These are phyloP conservation scores for Albatrellus sp. DNA, from an alignment of 1,284 basidiomycete genomes.

Conservation along the genomic window DNA sequence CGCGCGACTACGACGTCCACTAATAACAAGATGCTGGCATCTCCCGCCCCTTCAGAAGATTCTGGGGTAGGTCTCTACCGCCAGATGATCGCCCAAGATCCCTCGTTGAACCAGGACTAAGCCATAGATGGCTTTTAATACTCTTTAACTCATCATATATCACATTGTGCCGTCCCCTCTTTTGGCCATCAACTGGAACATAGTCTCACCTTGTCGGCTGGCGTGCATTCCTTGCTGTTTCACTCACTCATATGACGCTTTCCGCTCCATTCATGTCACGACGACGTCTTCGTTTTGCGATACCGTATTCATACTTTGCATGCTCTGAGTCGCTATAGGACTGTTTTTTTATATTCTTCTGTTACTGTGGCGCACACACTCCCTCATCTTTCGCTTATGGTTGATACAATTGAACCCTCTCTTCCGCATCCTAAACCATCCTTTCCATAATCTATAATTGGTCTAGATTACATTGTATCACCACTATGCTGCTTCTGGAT, in stretches of 20 bases:
- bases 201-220: constrained; percentile 7
- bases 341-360: neutral
- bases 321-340: constrained; percentile 6
- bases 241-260: constrained; percentile 8
- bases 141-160: constrained; percentile 17
- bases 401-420: constrained; percentile 10
- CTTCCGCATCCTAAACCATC: constrained; percentile 5
- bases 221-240: constrained; percentile 7
- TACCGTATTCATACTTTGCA: constrained; percentile 13
- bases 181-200: constrained; percentile 13
- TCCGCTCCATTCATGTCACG: constrained; percentile 10
- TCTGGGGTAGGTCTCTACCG: constrained; percentile 73
- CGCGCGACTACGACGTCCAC: constrained; percentile 19
- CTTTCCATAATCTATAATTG: constrained; percentile 16
- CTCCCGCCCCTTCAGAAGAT: constrained; percentile 73
- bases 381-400: constrained; percentile 4
- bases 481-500: constrained; percentile 14
- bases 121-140: constrained; percentile 23
- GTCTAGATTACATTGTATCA: constrained; percentile 22
- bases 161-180: constrained; percentile 17
- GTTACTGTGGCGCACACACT: neutral
- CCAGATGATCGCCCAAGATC: constrained; percentile 63
- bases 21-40: constrained; percentile 39
- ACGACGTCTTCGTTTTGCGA: constrained; percentile 11
- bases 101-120: constrained; percentile 35